phyloP scores from a whole-genome alignment of 306 rosid species.

The Abrus precatorius region DNA sequence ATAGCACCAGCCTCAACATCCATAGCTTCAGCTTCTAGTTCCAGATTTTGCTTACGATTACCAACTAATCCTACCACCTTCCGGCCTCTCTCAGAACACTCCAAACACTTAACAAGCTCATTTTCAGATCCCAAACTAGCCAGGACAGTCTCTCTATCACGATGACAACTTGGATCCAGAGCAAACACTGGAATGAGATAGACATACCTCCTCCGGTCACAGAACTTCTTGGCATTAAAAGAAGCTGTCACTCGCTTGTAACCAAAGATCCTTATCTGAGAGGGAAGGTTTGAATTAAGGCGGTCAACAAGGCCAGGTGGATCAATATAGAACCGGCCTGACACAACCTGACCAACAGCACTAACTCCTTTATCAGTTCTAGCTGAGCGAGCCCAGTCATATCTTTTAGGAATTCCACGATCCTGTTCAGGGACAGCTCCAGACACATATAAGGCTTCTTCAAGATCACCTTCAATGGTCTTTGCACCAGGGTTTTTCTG shows the following conservation, averaged over 20 bases:
- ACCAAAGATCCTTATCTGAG: conserved; percentile 88
- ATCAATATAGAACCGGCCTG: conserved; percentile 90
- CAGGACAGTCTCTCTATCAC: conserved; percentile 88
- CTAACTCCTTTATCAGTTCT: conserved; percentile 97
- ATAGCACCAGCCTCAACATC: conserved; percentile 49
- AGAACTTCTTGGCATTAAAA: conserved; percentile 91
- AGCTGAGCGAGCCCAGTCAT: conserved; percentile 96
- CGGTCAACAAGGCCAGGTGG: conserved; percentile 94
- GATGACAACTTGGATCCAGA: conserved; percentile 85
- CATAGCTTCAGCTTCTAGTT: conserved; percentile 55
- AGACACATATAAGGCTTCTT: conserved; percentile 79
- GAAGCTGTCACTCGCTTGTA: conserved; percentile 86
- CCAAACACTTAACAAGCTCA: conserved; percentile 78
- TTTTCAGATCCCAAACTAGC: conserved; percentile 88
- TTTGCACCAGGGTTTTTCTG: conserved; percentile 98
- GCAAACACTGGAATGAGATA: conserved; percentile 89
- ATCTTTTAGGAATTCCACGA: conserved; percentile 73
- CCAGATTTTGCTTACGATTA: conserved; percentile 66
- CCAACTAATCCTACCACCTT: conserved; percentile 83
- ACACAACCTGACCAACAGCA: conserved; percentile 96
- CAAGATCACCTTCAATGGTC: conserved; percentile 95
- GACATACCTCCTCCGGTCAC: conserved; percentile 94
- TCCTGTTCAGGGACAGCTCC: conserved; percentile 90
- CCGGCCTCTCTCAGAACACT: conserved; percentile 91
- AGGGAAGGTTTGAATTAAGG: conserved; percentile 77